A percentile compares a stretch with the other conserved stretches of the same genome.
phyloP scores from a whole-genome alignment of 208 protist genomes.

The Histomonas meleagridis region DNA sequence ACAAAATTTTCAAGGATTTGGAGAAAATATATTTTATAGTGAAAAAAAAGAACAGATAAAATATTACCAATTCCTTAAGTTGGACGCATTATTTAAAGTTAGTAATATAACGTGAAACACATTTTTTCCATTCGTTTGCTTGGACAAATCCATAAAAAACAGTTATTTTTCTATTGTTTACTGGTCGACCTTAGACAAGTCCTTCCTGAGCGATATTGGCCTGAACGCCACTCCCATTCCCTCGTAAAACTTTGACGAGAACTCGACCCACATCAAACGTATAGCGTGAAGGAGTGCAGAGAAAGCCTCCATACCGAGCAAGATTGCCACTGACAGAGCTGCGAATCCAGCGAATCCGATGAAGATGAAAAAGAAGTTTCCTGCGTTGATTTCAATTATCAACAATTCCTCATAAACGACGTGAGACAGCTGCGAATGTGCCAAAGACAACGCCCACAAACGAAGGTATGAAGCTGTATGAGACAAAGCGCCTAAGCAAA shows the following conservation, averaged over 20 bases:
- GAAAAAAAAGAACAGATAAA: no score
- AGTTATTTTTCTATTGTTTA: no score
- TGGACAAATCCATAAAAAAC: no score
- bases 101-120: no score
- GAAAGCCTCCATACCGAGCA: slow-evolving; percentile 91
- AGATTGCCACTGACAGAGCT: slow-evolving; percentile 77
- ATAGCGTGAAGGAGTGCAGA: slow-evolving; percentile 96
- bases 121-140: no score
- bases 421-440: slow-evolving; percentile 70
- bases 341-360: slow-evolving; percentile 78
- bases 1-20: no score
- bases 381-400: neutral
- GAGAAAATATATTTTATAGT: no score
- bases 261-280: slow-evolving; percentile 70
- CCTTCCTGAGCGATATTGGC: neutral
- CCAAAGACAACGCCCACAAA: slow-evolving; percentile 98
- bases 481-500: slow-evolving; percentile 88
- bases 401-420: slow-evolving; percentile 43
- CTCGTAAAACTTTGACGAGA: slow-evolving; percentile 51
- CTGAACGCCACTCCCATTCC: neutral
- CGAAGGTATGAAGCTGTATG: slow-evolving; percentile 99
- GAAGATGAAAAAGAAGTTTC: slow-evolving; percentile 60
- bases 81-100: no score
- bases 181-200: no score
- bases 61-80: no score